Evolutionary conservation across 345 rosid species (phyloP), one percentile per base, ranked within the genome.

Genomic region (Clausena lansium): DNA sequence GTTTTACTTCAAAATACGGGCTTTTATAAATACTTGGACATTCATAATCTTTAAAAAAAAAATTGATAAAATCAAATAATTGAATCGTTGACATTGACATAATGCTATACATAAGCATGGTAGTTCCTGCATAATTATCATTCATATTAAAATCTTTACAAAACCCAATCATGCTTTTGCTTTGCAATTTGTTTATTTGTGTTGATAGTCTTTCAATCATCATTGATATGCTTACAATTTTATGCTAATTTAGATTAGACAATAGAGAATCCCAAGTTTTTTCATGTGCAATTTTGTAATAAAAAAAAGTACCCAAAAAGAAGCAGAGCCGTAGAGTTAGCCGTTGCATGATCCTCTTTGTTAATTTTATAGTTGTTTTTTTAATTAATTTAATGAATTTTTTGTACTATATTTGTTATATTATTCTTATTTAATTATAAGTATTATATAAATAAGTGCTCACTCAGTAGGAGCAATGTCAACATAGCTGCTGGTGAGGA

Each of bases 401-500:
- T 22, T 30, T 52, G 28, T 47, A 20, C 19, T 15, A 8, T 27
- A n/a, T 58, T 24, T 25, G 19, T 1, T 28, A 1, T 61, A 11
- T 1, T 28, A 11, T 11, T 61, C 32, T 13, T 28, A 6, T 30
- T n/a, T 25, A 1, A 52, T 52, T 70, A 32, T 22, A 62, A 57
- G 63, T 70, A 63, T 47, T 45, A 62, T 45, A 5, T 19, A 17
- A 0, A 13, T 54, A 25, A 17, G 3, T 22, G 74, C 33, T 57
- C 41, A 71, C 86, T 57, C 41, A 76, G 85, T 78, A 58, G 88
- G 83, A 81, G 90, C 80, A 78, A 80, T 80, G 84, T 86, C 87
- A 84, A 84, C 85, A 73, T 82, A 84, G 88, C 89, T 89, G 88
- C 84, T 79, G 86, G 89, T 83, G 87, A 88, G 86, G 81, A 84